Evolutionary conservation across 169 alveolate species (phyloP).

Genomic region (Eimeria maxima): DNA sequence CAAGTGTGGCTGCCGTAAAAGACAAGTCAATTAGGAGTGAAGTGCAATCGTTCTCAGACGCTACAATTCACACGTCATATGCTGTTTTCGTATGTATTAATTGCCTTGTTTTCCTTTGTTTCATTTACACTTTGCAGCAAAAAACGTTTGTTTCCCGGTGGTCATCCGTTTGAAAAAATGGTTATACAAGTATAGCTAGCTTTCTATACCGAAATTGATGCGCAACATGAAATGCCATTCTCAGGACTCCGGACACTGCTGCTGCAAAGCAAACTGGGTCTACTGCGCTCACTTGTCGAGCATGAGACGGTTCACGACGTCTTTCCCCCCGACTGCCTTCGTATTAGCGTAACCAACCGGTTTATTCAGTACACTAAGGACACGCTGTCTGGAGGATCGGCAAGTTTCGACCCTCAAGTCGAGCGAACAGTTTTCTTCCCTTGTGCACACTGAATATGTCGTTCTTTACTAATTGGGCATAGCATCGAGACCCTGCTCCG

Average conservation of each 20-base stretch:
- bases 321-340: conserved; percentile 34
- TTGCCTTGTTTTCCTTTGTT: not conserved
- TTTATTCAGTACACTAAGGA: conserved; percentile 62
- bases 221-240: not conserved
- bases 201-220: not conserved
- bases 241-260: conserved; percentile 66
- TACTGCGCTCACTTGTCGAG: conserved; percentile 34
- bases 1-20: not conserved
- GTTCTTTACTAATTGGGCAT: not conserved
- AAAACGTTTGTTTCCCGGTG: not conserved
- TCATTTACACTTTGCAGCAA: not conserved
- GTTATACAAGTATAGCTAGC: not conserved
- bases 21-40: not conserved
- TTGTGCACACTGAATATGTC: not conserved
- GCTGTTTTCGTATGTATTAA: not conserved
- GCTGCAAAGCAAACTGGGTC: conserved; percentile 23
- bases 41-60: not conserved
- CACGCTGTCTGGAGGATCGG: conserved; percentile 61
- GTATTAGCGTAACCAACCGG: conserved; percentile 55
- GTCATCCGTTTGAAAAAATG: not conserved
- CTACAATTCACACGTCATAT: not conserved
- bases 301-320: conserved; percentile 30
- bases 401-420: not conserved
- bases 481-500: not conserved
- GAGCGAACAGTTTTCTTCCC: not conserved